Base-by-base conservation (phyloP, 1,284 basidiomycete genomes). In the Schizophyllum amplum region DNA sequence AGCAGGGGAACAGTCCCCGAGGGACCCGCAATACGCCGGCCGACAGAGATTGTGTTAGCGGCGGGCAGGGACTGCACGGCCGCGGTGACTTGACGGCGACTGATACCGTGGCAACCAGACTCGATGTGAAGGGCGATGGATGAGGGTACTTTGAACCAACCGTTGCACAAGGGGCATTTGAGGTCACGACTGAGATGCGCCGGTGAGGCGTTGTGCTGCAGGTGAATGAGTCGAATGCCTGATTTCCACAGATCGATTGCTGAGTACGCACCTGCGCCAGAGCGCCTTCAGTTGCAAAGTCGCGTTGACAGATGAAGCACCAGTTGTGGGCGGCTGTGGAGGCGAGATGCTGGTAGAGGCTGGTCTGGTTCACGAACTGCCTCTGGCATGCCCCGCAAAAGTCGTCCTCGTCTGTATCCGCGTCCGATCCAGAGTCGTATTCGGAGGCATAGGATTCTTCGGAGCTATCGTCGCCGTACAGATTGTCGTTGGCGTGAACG, bases 121-220 rank as follows among this genome's bases (percentile, higher is more conserved):
- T 75, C 74, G 48, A 75, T 65, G 57, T 76, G 75, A 3, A 67
- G 64, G 1, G 71, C 69, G n/a, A 74, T 65, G 20, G 69, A 68
- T 9, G 72, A 72, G 13, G 68, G 62, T 27, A 66, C 65, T 53
- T 69, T 68, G 63, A 76, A 75, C 27, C 56, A 60, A 23, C 59
- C 60, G 2, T 46, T 24, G 61, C 75, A 76, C 50, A 71, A 64
- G 7, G 69, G 67, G 55, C 72, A 74, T n/a, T 59, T 52, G 51
- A 68, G 58, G n/a, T 61, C 57, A 24, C 66, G 64, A 4, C 57
- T 52, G 15, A 55, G 56, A 60, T 70, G 69, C 1, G 63, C 60
- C 4, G 58, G 54, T 1, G 69, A 71, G 20, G 60, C 57, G 21
- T 59, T 56, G 57, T 72, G 70, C 65, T 69, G 27, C 24, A 59